Percentiles rank a stretch among this genome's conserved stretches.
Conservation (phyloP, 1,139 yeast genomes). For the Sugiyamaella grinbergsii region DNA sequence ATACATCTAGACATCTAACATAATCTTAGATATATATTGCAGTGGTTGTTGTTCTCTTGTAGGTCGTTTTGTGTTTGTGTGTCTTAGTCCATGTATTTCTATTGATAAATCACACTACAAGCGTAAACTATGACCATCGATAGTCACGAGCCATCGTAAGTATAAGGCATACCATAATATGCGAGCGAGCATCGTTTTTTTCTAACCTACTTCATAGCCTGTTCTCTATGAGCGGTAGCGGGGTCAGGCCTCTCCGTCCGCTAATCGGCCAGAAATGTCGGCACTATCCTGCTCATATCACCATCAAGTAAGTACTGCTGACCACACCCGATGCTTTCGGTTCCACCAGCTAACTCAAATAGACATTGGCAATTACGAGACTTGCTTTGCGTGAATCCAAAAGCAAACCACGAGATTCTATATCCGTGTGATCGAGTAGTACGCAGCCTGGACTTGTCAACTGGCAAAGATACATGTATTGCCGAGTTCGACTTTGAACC, state of each 20-base stretch:
- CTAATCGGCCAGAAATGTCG: constrained; percentile 30
- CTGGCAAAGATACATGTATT: constrained; percentile 44
- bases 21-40: no score
- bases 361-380: constrained; percentile 88
- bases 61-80: background rate
- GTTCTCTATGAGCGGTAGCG: constrained; percentile 11
- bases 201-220: constrained; percentile 13
- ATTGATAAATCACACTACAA: background rate
- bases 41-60: no score
- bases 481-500: constrained; percentile 62
- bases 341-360: background rate
- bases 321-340: background rate
- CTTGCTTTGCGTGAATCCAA: constrained; percentile 54
- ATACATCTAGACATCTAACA: no score
- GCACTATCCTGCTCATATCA: constrained; percentile 33
- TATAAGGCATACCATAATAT: background rate
- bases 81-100: constrained; percentile 13
- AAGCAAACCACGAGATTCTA: constrained; percentile 44
- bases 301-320: constrained; percentile 34
- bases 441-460: constrained; percentile 48
- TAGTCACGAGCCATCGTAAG: constrained; percentile 21
- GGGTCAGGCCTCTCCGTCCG: constrained; percentile 25
- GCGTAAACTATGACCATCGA: constrained; percentile 20
- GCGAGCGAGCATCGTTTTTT: background rate
- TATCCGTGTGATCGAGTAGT: constrained; percentile 55